Base-by-base conservation (phyloP, 2,329 filamentous ascomycete genomes). In the Aspergillus ochraceoroseus region DNA sequence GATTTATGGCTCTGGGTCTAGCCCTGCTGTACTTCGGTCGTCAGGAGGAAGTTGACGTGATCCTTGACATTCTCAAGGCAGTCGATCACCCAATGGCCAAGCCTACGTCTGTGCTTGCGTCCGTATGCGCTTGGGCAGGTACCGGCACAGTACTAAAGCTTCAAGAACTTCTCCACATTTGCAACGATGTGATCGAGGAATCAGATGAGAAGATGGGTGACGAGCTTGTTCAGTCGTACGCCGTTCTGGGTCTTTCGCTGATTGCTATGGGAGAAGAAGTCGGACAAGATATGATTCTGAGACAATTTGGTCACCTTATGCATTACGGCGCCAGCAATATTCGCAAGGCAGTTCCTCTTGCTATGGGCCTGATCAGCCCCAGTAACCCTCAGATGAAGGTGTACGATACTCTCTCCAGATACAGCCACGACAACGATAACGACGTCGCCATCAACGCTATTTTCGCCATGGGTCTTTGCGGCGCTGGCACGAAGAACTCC, bases 361-460 rank as follows among this genome's bases (percentile, higher is more conserved):
- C 92, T 17, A 94, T 98, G 87, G 94, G 89, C 58, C 77, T 98
- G 39, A 83, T 98, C 61, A 95, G 87, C 68, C 87, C 94, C 8
- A 95, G 88, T 70, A 98, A 98, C 71, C 92, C 92, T 7, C 94
- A 98, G 65, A 98, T 98, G 90, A 98, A 96, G 75, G 86, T 98
- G 32, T 98, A 98, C 71, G 92, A 98, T 65, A 98, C 92, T 0
- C 74, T 98, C 7, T 98, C 92, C 36, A 78, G 92, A 60, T 98
- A 98, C 76, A 94, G 85, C 50, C 92, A 98, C 76, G 92, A 98
- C 71, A 98, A 92, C 54, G 92, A 98, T 70, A 94, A 90, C 48
- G 92, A 98, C 58, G 92, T 98, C 32, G 92, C 92, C 26, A 85
- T 98, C 67, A 98, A 96, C 62, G 88, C 92, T 58, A 98, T 98